These are phyloP conservation scores for Ceratobasidium sp. DNA, from an alignment of 1,284 basidiomycete species.

Conservation along the genomic window DNA sequence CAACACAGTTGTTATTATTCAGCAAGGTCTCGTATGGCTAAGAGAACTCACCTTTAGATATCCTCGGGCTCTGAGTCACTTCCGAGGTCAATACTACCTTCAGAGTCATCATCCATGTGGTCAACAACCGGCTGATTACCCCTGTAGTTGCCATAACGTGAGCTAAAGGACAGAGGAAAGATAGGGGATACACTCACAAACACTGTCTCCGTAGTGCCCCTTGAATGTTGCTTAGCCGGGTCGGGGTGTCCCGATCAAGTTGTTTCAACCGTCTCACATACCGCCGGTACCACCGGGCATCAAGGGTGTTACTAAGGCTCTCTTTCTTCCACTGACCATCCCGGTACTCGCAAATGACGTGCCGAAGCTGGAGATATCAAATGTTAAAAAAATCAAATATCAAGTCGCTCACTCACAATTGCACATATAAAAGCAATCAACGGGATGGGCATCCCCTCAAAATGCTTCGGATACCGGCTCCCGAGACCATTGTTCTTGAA, in stretches of 20 bases:
- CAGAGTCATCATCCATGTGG: too few relatives aligned
- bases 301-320: background rate
- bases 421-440: background rate
- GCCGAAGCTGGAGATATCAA: background rate
- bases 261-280: background rate
- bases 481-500: background rate
- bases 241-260: background rate
- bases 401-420: background rate
- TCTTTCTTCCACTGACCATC: background rate
- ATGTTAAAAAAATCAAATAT: background rate
- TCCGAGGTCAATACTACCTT: too few relatives aligned
- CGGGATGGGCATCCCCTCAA: background rate
- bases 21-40: too few relatives aligned
- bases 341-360: background rate
- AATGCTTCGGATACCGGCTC: background rate
- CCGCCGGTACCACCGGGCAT: background rate
- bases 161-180: too few relatives aligned
- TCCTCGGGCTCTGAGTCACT: too few relatives aligned
- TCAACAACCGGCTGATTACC: too few relatives aligned
- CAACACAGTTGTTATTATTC: too few relatives aligned
- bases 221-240: background rate
- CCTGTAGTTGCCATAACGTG: too few relatives aligned
- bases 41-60: too few relatives aligned
- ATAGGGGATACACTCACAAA: background rate
- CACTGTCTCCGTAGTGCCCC: background rate